These are phyloP conservation scores for Lactifluus piperatus DNA, from an alignment of 768 basidiomycete genomes.

Conservation along the genomic window DNA sequence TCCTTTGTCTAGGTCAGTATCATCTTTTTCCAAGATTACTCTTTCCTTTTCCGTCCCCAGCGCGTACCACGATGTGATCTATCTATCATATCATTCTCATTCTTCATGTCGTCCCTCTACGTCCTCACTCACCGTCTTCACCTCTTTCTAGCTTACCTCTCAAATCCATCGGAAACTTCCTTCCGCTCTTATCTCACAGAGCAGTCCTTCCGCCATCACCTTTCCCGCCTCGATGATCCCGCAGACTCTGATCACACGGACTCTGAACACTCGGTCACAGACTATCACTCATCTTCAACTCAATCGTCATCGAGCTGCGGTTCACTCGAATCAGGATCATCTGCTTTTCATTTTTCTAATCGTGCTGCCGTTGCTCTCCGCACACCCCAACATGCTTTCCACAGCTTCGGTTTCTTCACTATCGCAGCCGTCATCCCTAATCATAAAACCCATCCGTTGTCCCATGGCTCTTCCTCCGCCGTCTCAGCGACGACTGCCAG, in stretches of 20 bases:
- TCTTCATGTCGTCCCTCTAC: constrained; percentile 5
- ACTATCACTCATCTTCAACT: constrained; percentile 20
- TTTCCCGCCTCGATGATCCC: constrained; percentile 72
- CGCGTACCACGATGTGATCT: neutral
- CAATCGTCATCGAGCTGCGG: constrained; percentile 15
- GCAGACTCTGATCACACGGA: constrained; percentile 42
- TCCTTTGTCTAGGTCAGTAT: constrained; percentile 61
- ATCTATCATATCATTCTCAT: neutral
- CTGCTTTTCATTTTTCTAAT: constrained; percentile 80
- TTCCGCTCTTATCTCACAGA: constrained; percentile 96
- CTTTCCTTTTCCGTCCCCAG: constrained; percentile 7
- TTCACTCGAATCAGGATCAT: constrained; percentile 26
- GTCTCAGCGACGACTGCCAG: constrained; percentile 2
- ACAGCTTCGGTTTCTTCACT: constrained; percentile 80
- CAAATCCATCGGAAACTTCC: constrained; percentile 89
- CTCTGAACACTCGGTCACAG: constrained; percentile 23
- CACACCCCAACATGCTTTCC: constrained; percentile 84
- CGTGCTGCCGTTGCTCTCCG: constrained; percentile 88
- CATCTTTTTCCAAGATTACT: constrained; percentile 14
- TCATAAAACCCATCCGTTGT: constrained; percentile 21
- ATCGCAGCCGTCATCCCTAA: constrained; percentile 69
- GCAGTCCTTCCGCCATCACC: constrained; percentile 90
- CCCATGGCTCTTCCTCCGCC: constrained; percentile 13
- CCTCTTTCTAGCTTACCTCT: constrained; percentile 68
- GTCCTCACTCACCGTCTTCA: constrained; percentile 19